Percentiles rank a stretch among this genome's conserved stretches.
Conservation (phyloP, 768 basidiomycete genomes). For the Boletus sensibilis region DNA sequence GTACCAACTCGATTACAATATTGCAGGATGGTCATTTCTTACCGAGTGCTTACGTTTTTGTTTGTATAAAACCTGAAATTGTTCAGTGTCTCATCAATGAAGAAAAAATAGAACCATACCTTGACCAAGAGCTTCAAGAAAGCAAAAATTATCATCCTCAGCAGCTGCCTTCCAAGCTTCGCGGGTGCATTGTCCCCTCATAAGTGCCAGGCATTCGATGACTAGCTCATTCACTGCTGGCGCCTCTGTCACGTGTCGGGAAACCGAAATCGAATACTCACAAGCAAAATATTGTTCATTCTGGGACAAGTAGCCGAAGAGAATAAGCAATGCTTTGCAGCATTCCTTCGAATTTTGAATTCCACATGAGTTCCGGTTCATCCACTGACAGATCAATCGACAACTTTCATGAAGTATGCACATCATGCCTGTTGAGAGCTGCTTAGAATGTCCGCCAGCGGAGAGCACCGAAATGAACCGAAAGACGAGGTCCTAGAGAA, state of each 20-base stretch:
- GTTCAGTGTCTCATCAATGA: conserved; percentile 1
- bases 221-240: conserved; percentile 19
- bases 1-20: neutral
- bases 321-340: conserved; percentile 28
- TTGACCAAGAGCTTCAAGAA: conserved; percentile 18
- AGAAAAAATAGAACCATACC: conserved; percentile 13
- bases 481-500: conserved; percentile 19
- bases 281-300: conserved; percentile 19
- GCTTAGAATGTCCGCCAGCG: conserved; percentile 5
- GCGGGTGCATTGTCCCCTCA: conserved; percentile 10
- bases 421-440: conserved; percentile 18
- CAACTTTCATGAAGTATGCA: conserved; percentile 22
- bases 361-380: conserved; percentile 22
- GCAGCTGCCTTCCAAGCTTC: conserved; percentile 24
- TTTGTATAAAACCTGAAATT: conserved; percentile 13
- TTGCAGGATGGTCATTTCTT: neutral
- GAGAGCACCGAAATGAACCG: conserved; percentile 25
- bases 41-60: conserved; percentile 15
- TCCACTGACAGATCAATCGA: conserved; percentile 22
- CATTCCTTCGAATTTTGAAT: conserved; percentile 31
- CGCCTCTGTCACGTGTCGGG: neutral
- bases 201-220: conserved; percentile 18
- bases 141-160: conserved; percentile 7
- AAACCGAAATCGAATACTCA: conserved; percentile 10
- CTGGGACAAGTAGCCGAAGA: conserved; percentile 24